Base-by-base conservation (phyloP, 2,329 filamentous ascomycete genomes). In the Neonectria coccinea region DNA sequence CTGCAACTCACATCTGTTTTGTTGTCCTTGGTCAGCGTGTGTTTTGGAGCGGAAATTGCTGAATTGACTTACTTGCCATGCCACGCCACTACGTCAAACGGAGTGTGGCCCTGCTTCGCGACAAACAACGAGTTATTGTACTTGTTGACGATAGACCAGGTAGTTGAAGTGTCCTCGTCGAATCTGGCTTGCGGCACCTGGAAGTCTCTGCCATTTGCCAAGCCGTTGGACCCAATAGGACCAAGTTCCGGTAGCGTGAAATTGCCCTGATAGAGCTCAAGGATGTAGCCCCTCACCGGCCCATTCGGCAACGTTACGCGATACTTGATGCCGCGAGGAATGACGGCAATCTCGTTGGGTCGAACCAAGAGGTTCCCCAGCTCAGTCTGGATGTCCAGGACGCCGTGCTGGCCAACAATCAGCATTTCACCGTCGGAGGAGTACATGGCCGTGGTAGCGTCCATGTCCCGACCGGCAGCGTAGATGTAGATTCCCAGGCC, bases 401-500 rank as follows among this genome's bases (percentile, higher is more conserved):
- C 84, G 0, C 92, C 92, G 63, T 92, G 86, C 74, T 95, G 92
- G 4, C 90, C 85, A 4, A 95, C 91, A 65, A 95, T 89, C 41
- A 94, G 79, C 73, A 93, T 87, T 76, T 95, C 92, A 8, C 92
- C 92, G 73, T 95, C 92, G 0, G 93, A 91, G 4, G 91, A 94
- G 82, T 94, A 97, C 79, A 94, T 94, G 0, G 92, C 92, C 55
- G 90, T 84, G 22, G 86, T 85, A 10, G 83, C 80, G 48, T 84
- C 83, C 94, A 97, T 97, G 74, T 90, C 88, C 73, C 87, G 88
- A 10, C 91, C 92, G 0, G 91, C 92, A 1, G 91, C 89, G 74
- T 92, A 97, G 59, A 96, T 88, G 76, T 91, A 90, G 58, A 96
- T 93, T 14, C 91, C 93, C n/a, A 97, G 74, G 0, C 94, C 94